Evolutionary conservation across 441 rosid species (phyloP), one percentile per base, ranked within the genome.

Genomic region (Mallotus japonicus): DNA sequence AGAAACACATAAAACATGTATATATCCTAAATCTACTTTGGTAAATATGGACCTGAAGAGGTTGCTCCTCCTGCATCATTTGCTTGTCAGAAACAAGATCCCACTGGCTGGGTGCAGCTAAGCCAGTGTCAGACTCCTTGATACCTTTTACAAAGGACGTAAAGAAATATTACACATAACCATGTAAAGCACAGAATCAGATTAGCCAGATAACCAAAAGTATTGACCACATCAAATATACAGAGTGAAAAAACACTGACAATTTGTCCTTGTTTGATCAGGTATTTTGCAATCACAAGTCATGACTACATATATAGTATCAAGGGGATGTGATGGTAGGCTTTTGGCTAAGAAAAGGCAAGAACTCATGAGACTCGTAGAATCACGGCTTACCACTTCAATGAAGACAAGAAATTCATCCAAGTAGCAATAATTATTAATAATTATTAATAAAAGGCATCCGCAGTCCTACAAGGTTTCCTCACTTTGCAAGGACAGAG

Each of bases 21-120:
- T 53, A 24, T 13, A 59, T 4, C 20, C 15, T 5, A 47, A 16
- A 47, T 40, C 24, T 70, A 37, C 19, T 16, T 47, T 32, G 4
- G 20, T 1, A 67, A 69, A 78, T 17, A 20, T 37, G 14, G 50
- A 92, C 98, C 89, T 95, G 99, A 53, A 95, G 95, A 15, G 99
- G 99, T 65, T 95, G 99, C 82, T 92, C 99, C 78, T 95, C 99
- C 77, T 95, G 99, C 99, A 95, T 95, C 99, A 95, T 95, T 78
- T 95, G 98, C 76, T 95, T 95, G 72, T 95, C 98, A 1, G 99
- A 95, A 37, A 95, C 98, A 69, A 95, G 99, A 84, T 95, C 99
- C 99, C 99, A 95, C 67, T 95, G 99, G 80, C 98, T 92, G 3
- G 98, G 99, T 70, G 97, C 90, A 77, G 98, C 99, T 76, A 95